A percentile compares a stretch with the other conserved stretches of the same genome.
phyloP scores from a whole-genome alignment of 106 monocot genomes.

The Amphibolis antarctica region DNA sequence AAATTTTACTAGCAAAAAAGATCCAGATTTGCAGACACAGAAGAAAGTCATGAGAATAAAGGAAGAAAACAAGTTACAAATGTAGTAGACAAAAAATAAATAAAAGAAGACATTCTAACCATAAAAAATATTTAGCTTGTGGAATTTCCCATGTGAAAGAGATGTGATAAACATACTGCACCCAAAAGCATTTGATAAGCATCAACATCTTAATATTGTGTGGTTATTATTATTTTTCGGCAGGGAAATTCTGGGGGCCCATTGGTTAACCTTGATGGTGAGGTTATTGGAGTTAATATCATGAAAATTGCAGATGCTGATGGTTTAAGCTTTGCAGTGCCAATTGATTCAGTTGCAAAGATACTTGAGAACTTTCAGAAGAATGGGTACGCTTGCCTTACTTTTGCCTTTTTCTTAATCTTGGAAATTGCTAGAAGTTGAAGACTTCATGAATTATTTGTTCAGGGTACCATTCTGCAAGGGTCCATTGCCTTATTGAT shows the following conservation, averaged over 20 bases:
- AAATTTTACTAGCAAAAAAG: too few species aligned
- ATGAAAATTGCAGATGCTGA: slow-evolving; percentile 74
- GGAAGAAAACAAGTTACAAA: too few species aligned
- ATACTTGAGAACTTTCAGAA: slow-evolving; percentile 73
- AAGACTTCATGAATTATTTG: too few species aligned
- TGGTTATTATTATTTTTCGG: not conserved
- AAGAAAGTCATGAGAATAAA: too few species aligned
- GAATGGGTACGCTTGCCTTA: slow-evolving; percentile 41
- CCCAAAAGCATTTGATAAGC: too few species aligned
- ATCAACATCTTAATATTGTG: not conserved
- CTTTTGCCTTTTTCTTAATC: not conserved
- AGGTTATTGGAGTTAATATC: slow-evolving; percentile 80
- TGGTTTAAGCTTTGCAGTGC: slow-evolving; percentile 93
- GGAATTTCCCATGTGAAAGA: not conserved
- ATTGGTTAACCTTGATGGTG: slow-evolving; percentile 94
- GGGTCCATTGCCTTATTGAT: too few species aligned
- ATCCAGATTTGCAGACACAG: too few species aligned
- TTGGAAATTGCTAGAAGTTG: not conserved
- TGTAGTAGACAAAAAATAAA: too few species aligned
- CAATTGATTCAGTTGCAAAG: slow-evolving; percentile 67
- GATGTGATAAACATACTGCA: too few species aligned
- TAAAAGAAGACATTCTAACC: too few species aligned
- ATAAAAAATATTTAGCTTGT: too few species aligned
- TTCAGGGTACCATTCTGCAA: too few species aligned
- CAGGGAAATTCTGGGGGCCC: slow-evolving; percentile 99